These are phyloP conservation scores for Rhododendron griersonianum DNA, from an alignment of 148 eudicot genomes.

Conservation along the genomic window DNA sequence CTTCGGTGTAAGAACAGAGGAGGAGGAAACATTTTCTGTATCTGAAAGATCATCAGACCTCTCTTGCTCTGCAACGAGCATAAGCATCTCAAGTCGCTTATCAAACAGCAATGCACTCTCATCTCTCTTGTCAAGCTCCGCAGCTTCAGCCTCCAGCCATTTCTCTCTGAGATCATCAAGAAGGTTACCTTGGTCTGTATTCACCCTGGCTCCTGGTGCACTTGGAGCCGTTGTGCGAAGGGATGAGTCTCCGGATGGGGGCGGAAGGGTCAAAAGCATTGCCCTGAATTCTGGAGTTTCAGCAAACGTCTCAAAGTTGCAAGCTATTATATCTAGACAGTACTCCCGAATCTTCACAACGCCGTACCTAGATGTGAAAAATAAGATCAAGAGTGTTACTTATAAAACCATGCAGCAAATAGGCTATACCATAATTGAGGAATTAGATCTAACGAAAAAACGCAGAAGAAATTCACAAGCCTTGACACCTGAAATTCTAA, in stretches of 20 bases:
- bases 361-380: slow-evolving; percentile 61
- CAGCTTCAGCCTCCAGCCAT: slow-evolving; percentile 95
- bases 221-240: slow-evolving; percentile 91
- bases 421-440: background rate
- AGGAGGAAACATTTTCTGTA: background rate
- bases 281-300: slow-evolving; percentile 79
- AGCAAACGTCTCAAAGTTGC: slow-evolving; percentile 85
- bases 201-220: slow-evolving; percentile 87
- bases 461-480: no score
- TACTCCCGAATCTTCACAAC: slow-evolving; percentile 82
- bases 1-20: background rate
- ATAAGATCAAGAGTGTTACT: background rate
- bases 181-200: slow-evolving; percentile 52
- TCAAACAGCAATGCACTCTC: slow-evolving; percentile 89
- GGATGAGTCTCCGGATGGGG: slow-evolving; percentile 93
- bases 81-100: slow-evolving; percentile 19
- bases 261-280: slow-evolving; percentile 86
- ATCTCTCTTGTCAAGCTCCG: slow-evolving; percentile 85
- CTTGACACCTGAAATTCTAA: background rate
- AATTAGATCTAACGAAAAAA: background rate
- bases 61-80: slow-evolving; percentile 52
- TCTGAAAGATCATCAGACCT: slow-evolving; percentile 9
- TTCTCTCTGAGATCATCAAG: slow-evolving; percentile 93
- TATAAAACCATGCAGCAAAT: background rate
- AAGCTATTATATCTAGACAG: slow-evolving; percentile 81